Conservation (phyloP, 352 stramenopile species). For the Pythium phragmiticola region DNA sequence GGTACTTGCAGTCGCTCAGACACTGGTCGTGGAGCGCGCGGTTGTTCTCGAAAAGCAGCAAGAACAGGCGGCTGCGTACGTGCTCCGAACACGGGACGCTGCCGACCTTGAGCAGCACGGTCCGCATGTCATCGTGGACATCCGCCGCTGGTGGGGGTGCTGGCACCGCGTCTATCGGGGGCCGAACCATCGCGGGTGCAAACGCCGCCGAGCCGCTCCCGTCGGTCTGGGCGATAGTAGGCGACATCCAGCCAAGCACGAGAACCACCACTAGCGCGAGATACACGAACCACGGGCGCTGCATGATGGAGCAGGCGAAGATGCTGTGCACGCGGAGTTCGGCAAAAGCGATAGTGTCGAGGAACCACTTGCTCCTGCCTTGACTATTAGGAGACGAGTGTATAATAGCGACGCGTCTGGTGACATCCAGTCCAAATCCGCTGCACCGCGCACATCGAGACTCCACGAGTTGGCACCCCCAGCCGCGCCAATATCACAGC, state of each 20-base stretch:
- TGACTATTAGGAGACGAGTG: too few species aligned
- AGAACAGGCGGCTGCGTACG: slow-evolving; percentile 14
- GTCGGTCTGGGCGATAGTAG: neutral
- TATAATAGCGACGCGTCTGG: too few species aligned
- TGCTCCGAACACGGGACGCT: slow-evolving; percentile 16
- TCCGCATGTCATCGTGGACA: slow-evolving; percentile 26
- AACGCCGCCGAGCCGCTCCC: neutral
- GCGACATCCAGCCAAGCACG: neutral
- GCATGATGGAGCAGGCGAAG: too few species aligned
- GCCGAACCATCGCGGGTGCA: neutral
- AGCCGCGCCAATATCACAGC: too few species aligned
- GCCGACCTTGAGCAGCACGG: slow-evolving; percentile 24
- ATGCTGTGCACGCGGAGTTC: too few species aligned
- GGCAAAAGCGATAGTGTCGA: too few species aligned
- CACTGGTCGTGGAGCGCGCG: slow-evolving; percentile 49
- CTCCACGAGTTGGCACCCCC: too few species aligned
- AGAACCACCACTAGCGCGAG: too few species aligned
- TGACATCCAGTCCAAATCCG: too few species aligned
- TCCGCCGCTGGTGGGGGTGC: neutral
- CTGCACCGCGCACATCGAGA: too few species aligned
- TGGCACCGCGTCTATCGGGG: neutral
- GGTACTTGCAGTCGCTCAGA: slow-evolving; percentile 45
- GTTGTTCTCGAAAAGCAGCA: slow-evolving; percentile 55
- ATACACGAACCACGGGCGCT: too few species aligned
- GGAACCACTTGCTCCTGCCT: too few species aligned